Evolutionary conservation across 805 yeast species (phyloP).

Genomic region (Candida suzukii): DNA sequence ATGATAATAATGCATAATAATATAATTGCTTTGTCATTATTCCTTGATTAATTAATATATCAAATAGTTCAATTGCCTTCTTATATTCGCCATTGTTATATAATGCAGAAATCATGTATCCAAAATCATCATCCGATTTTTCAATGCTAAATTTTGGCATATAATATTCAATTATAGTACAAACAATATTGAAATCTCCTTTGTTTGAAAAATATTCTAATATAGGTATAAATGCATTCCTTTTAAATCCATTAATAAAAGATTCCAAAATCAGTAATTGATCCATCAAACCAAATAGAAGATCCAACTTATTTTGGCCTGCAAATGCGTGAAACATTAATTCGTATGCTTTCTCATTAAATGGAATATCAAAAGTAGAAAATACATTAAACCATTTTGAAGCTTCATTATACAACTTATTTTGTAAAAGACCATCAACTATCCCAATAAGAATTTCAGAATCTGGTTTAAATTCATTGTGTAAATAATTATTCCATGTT

Average conservation of each 20-base stretch:
- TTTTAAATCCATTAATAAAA: conserved; percentile 3
- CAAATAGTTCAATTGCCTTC: not conserved
- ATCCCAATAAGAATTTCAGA: conserved; percentile 36
- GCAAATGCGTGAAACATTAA: conserved; percentile 29
- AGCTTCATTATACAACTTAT: conserved; percentile 30
- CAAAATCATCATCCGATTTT: conserved; percentile 10
- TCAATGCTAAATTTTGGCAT: conserved; percentile 16
- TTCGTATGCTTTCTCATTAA: conserved; percentile 23
- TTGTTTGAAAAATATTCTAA: conserved; percentile 11
- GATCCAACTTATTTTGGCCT: conserved; percentile 28
- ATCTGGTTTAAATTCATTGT: conserved; percentile 42
- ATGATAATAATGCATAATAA: not conserved
- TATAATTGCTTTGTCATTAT: conserved; percentile 9
- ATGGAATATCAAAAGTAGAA: conserved; percentile 21
- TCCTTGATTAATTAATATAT: not conserved
- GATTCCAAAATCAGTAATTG: conserved; percentile 12
- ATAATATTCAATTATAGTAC: conserved; percentile 5
- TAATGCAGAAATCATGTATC: conserved; percentile 19
- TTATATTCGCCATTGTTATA: conserved; percentile 14
- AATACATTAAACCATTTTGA: conserved; percentile 29
- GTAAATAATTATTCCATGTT: conserved; percentile 33
- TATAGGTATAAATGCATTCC: conserved; percentile 11
- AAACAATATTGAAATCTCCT: conserved; percentile 19
- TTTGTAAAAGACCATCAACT: conserved; percentile 32
- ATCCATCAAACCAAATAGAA: conserved; percentile 26